A percentile compares a stretch with the other conserved stretches of the same genome.
These are phyloP conservation scores for Globisporangium mamillatum DNA, from an alignment of 352 stramenopile genomes.

Conservation along the genomic window DNA sequence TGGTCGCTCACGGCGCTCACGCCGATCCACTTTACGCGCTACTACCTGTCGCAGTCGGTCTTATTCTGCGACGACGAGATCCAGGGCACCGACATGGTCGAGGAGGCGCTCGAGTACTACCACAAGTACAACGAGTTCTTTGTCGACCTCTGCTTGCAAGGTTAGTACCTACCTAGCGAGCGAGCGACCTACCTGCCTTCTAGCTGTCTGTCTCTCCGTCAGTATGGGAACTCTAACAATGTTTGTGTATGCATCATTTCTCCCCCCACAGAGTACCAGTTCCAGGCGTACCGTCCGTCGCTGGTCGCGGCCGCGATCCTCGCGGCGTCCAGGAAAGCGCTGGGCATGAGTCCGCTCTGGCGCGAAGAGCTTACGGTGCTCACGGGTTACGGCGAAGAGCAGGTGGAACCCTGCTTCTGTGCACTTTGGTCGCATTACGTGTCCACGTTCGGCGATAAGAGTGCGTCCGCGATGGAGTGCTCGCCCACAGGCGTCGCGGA, in stretches of 20 bases:
- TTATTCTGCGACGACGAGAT: constrained; percentile 80
- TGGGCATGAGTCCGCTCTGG: constrained; percentile 81
- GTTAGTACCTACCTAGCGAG: not conserved
- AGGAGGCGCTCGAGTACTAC: constrained; percentile 78
- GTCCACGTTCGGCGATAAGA: constrained; percentile 69
- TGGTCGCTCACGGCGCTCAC: constrained; percentile 71
- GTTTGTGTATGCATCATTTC: not conserved
- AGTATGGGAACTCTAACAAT: not conserved
- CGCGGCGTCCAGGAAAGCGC: constrained; percentile 68
- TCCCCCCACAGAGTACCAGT: constrained; percentile 48
- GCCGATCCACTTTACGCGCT: constrained; percentile 79
- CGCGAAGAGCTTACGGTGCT: constrained; percentile 76
- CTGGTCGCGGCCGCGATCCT: constrained; percentile 76
- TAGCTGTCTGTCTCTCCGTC: not conserved
- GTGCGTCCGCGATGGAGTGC: constrained; percentile 47
- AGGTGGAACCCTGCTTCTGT: constrained; percentile 82
- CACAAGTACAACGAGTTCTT: constrained; percentile 87
- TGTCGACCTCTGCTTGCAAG: constrained; percentile 76
- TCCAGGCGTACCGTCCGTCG: constrained; percentile 81
- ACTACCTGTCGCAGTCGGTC: constrained; percentile 75
- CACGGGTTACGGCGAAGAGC: constrained; percentile 75
- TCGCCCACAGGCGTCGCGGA: constrained; percentile 70
- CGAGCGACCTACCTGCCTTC: not conserved
- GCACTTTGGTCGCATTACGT: constrained; percentile 84
- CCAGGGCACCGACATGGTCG: constrained; percentile 63